Conservation (phyloP, 169 alveolate species). For the Plasmodium relictum region DNA sequence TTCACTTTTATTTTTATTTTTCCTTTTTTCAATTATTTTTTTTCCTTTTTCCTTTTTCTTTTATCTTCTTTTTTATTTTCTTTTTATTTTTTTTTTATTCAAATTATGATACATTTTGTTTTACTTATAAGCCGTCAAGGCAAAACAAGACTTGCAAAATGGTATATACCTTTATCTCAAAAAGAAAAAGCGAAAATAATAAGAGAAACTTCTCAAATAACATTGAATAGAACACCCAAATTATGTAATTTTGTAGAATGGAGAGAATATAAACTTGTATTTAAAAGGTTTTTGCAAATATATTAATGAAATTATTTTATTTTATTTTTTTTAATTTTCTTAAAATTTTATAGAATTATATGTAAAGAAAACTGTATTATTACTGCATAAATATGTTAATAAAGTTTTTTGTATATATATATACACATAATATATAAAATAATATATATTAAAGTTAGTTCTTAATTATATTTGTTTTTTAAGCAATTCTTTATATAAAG, state of each 20-base stretch:
- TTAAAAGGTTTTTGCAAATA: slow-evolving; percentile 88
- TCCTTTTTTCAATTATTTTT: background rate
- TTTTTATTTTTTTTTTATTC: background rate
- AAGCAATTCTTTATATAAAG: background rate
- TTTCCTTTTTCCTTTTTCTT: background rate
- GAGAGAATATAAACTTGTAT: slow-evolving; percentile 96
- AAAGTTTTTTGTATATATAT: background rate
- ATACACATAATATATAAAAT: background rate
- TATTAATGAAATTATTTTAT: no score
- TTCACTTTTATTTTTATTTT: background rate
- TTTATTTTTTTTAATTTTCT: slow-evolving; percentile 1
- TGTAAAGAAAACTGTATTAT: no score
- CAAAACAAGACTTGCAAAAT: slow-evolving; percentile 96
- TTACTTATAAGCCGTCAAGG: slow-evolving; percentile 97
- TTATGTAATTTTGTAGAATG: slow-evolving; percentile 98
- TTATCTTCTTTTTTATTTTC: background rate
- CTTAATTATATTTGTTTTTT: background rate
- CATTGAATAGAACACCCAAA: slow-evolving; percentile 95
- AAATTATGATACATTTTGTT: slow-evolving; percentile 95
- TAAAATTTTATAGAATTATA: no score
- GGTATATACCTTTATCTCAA: slow-evolving; percentile 92
- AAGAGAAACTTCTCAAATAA: slow-evolving; percentile 92
- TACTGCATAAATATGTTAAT: no score
- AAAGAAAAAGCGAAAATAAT: slow-evolving; percentile 89
- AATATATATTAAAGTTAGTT: background rate